These are phyloP conservation scores for Cryptococcus deneoformans DNA, from an alignment of 1,284 basidiomycete species.

Conservation along the genomic window DNA sequence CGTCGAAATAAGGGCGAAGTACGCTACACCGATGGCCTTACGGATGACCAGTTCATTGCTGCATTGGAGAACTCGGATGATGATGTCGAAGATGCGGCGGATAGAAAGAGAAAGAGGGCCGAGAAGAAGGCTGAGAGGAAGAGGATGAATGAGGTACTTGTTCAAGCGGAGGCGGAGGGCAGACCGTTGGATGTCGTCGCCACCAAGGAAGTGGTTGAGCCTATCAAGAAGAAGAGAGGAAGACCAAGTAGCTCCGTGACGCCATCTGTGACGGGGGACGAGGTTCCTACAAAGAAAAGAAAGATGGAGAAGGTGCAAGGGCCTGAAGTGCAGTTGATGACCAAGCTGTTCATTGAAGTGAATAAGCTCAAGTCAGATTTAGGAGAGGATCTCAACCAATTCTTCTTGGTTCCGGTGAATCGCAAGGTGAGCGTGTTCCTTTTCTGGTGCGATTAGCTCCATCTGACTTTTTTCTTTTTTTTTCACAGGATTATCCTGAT, in stretches of 20 bases:
- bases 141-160: slow-evolving; percentile 37
- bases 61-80: slow-evolving; percentile 74
- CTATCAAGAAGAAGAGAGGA: slow-evolving; percentile 37
- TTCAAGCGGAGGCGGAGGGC: slow-evolving; percentile 41
- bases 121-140: slow-evolving; percentile 39
- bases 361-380: slow-evolving; percentile 52
- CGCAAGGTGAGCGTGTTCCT: slow-evolving; percentile 56
- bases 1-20: slow-evolving; percentile 79
- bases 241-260: slow-evolving; percentile 40
- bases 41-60: slow-evolving; percentile 90
- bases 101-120: slow-evolving; percentile 31
- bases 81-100: slow-evolving; percentile 65
- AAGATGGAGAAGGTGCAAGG: slow-evolving; percentile 12
- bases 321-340: slow-evolving; percentile 31
- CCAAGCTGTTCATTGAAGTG: slow-evolving; percentile 59
- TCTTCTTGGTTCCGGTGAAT: slow-evolving; percentile 77
- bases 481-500: slow-evolving; percentile 64
- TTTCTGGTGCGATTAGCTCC: neutral
- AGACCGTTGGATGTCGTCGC: slow-evolving; percentile 32
- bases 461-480: no score
- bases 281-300: slow-evolving; percentile 19
- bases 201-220: slow-evolving; percentile 15
- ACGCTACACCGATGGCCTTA: slow-evolving; percentile 91
- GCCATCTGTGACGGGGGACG: slow-evolving; percentile 36
- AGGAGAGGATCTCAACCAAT: slow-evolving; percentile 74